Base-by-base conservation (phyloP, 2,329 filamentous ascomycete species). In the Malbranchea zuffiana region DNA sequence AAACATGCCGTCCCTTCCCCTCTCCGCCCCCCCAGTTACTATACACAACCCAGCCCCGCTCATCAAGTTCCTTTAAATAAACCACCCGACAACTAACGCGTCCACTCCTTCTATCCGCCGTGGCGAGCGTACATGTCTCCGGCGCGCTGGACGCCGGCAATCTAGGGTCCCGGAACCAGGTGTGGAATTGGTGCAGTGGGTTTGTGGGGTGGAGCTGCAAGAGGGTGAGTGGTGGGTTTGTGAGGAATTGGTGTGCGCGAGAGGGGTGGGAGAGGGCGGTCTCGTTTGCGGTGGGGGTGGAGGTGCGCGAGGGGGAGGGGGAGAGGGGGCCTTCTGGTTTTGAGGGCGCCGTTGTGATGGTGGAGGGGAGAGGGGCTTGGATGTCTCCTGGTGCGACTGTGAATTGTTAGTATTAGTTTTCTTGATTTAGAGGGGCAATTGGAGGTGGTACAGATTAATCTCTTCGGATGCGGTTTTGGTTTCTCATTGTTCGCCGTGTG, bases 1-100 rank as follows among this genome's bases (percentile, higher is more conserved):
- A 62, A 1, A 66, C 56, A 38, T 64, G 59, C 20, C 49, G 51
- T 11, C 61, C 61, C 39, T 64, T 64, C 2, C 61, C 61, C 43
- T 78, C 76, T 18, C 71, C 63, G 41, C 77, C 83, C 42, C 76
- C 86, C 66, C 87, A 88, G 61, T 98, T 98, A 53, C 76, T 82
- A 69, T 96, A 98, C 32, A 98, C 70, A 28, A 96, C 85, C 62
- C 92, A 98, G 11, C 87, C 86, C 4, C 60, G 50, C 37, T 68
- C 61, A 59, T 96, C 87, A 16, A 96, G 75, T 67, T 96, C 90
- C 63, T 98, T 98, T 47, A 98, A 72, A 63, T 96, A 98, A 24
- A 98, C 85, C 48, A 85, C 72, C 41, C 90, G 83, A 3, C 83
- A 79, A 31, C 78, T 85, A 13, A 96, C 82, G 31, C 82, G 78